Evolutionary conservation across 2,329 filamentous ascomycete genomes (phyloP).

Genomic region (Aspergillus pseudoglaucus): DNA sequence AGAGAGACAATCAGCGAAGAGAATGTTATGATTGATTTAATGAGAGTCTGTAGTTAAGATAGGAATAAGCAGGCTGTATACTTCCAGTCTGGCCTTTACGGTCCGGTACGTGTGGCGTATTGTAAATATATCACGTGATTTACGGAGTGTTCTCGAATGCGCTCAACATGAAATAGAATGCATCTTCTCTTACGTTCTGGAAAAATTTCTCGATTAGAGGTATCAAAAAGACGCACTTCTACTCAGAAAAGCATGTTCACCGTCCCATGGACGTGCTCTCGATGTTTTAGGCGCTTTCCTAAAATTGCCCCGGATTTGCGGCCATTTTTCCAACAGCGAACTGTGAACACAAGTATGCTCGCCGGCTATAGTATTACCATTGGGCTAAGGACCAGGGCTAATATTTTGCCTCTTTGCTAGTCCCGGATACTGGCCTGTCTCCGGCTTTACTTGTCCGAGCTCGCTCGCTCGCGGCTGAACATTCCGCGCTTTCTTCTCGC

Average conservation of each 20-base stretch:
- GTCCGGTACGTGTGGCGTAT: constrained; percentile 6
- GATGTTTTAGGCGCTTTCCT: constrained; percentile 37
- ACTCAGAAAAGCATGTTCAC: constrained; percentile 31
- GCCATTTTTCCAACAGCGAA: constrained; percentile 15
- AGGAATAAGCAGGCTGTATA: constrained; percentile 2
- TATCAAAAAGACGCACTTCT: not conserved
- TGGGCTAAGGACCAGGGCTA: constrained; percentile 16
- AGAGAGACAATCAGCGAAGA: not conserved
- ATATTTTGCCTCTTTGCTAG: constrained; percentile 2
- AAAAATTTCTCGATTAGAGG: no score
- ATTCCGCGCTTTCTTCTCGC: constrained; percentile 46
- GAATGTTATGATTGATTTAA: not conserved
- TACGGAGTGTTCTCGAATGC: not conserved
- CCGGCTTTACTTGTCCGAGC: constrained; percentile 51
- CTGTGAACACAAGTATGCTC: constrained; percentile 24
- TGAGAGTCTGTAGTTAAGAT: not conserved
- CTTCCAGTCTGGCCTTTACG: constrained; percentile 34
- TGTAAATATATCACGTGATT: constrained; percentile 6
- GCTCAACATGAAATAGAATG: not conserved
- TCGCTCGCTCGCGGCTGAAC: constrained; percentile 49
- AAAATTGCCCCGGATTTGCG: constrained; percentile 24
- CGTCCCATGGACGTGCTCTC: constrained; percentile 42
- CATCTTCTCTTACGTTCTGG: not conserved
- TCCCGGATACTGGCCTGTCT: constrained; percentile 38
- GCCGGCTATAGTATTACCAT: not conserved